A percentile compares a stretch with the other conserved stretches of the same genome.
Conservation (phyloP, 1,284 basidiomycete genomes). For the Rhodofomes roseus region DNA sequence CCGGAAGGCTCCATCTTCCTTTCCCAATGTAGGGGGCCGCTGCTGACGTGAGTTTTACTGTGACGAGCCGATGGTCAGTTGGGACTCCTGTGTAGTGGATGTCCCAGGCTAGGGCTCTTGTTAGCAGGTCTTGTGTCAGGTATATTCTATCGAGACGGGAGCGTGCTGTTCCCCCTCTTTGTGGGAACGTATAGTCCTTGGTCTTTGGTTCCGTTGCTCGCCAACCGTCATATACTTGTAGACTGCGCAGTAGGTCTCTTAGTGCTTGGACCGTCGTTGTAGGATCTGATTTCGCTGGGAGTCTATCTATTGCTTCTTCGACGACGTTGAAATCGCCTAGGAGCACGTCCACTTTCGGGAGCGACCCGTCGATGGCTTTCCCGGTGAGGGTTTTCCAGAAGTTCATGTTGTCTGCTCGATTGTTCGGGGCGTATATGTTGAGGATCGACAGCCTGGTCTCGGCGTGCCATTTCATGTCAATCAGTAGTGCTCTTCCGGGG, state of each 20-base stretch:
- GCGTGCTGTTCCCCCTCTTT: background rate
- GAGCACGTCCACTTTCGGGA: too few relatives aligned
- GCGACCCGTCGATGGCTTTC: too few relatives aligned
- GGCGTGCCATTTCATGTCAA: background rate
- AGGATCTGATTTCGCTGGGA: background rate
- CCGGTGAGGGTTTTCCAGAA: too few relatives aligned
- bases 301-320: background rate
- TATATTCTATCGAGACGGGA: background rate
- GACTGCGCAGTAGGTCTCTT: background rate
- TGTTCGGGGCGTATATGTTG: background rate
- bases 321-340: background rate
- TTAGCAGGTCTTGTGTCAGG: background rate
- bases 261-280: background rate
- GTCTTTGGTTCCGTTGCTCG: background rate
- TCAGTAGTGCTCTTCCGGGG: background rate
- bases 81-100: background rate
- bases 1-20: background rate
- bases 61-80: background rate
- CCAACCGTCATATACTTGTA: background rate
- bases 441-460: background rate
- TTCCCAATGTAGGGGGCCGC: background rate
- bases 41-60: background rate
- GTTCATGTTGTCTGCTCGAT: background rate
- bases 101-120: background rate
- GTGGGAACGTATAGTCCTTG: background rate